These are phyloP conservation scores for Ceratobasidium sp. DNA, from an alignment of 1,284 basidiomycete species.

Conservation along the genomic window DNA sequence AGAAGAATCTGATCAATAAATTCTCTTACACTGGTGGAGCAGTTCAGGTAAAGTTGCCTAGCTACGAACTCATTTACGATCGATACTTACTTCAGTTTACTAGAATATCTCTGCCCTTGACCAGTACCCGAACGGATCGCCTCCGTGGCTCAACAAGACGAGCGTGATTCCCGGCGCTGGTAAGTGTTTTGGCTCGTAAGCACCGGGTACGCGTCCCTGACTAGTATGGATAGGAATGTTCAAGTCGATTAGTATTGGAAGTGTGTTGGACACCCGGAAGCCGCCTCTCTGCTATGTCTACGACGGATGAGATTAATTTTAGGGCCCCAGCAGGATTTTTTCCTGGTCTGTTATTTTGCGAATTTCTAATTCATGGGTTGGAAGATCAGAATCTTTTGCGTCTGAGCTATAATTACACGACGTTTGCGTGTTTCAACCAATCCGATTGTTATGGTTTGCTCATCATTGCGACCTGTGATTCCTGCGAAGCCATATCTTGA, in stretches of 20 bases:
- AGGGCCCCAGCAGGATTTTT: no score
- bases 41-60: not conserved
- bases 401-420: no score
- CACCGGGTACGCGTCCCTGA: not conserved
- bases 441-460: no score
- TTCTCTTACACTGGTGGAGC: not conserved
- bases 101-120: not conserved
- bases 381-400: no score
- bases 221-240: conserved; percentile 6
- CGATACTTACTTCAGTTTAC: no score
- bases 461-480: no score
- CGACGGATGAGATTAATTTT: no score
- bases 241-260: conserved; percentile 4
- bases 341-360: no score
- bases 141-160: conserved; percentile 6
- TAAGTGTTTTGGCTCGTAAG: not conserved
- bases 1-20: conserved; percentile 14
- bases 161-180: conserved; percentile 1
- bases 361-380: no score
- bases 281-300: conserved; percentile 17
- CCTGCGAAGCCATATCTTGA: no score
- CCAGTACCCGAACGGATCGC: conserved; percentile 1
- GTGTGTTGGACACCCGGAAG: not conserved
- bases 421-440: no score
- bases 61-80: not conserved